These are phyloP conservation scores for Pseudomonodictys pantanalensis DNA, from an alignment of 495 filamentous ascomycete species.

Conservation along the genomic window DNA sequence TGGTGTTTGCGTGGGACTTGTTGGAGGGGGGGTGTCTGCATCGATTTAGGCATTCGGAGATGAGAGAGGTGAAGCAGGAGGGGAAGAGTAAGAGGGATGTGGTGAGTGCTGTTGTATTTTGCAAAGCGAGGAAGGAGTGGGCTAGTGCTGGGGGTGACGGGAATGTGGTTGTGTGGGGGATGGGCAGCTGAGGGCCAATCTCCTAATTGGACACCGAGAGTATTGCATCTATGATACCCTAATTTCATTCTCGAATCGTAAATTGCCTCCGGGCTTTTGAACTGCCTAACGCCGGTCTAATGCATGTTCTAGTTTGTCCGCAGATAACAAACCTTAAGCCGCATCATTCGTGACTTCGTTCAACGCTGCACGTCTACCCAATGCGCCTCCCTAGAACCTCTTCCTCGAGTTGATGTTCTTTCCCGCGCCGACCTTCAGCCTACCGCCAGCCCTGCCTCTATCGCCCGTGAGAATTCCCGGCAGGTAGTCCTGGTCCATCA, in stretches of 20 bases:
- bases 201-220: not conserved
- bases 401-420: conserved; percentile 82
- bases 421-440: conserved; percentile 78
- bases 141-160: conserved; percentile 60
- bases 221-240: conserved; percentile 16
- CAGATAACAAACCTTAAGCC: too few species aligned
- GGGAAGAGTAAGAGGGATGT: conserved; percentile 55
- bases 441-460: conserved; percentile 58
- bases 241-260: not conserved
- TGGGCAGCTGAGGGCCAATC: conserved; percentile 3
- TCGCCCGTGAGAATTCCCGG: conserved; percentile 76
- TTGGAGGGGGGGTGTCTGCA: conserved; percentile 64
- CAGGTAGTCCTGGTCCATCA: conserved; percentile 94
- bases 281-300: conserved; percentile 4
- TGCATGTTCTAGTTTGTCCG: conserved; percentile 6
- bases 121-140: conserved; percentile 64
- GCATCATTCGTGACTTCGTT: not conserved
- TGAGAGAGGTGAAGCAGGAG: conserved; percentile 11
- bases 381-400: conserved; percentile 8
- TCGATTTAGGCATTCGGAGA: conserved; percentile 35
- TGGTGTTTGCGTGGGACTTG: conserved; percentile 88
- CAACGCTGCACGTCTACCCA: not conserved
- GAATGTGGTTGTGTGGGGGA: conserved; percentile 37
- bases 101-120: conserved; percentile 57
- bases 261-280: not conserved